Evolutionary conservation across 768 basidiomycete genomes (phyloP).

Genomic region (Termitomyces sp.): DNA sequence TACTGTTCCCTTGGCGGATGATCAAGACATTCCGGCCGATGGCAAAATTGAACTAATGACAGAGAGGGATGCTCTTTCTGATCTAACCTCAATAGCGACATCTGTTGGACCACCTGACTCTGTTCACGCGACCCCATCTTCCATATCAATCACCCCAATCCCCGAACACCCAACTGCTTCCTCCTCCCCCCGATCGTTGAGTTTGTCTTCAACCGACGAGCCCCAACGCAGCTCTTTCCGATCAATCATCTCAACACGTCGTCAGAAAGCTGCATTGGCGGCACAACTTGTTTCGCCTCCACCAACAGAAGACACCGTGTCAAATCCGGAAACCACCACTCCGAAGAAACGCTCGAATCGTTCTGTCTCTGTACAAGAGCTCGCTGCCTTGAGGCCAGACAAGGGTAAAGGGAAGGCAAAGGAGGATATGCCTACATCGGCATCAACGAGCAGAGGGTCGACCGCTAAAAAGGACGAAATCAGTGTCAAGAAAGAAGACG

Average conservation of each 20-base stretch:
- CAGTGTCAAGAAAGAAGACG: slow-evolving; percentile 37
- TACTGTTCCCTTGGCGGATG: slow-evolving; percentile 37
- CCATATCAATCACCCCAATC: slow-evolving; percentile 24
- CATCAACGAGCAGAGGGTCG: slow-evolving; percentile 15
- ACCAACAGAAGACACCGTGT: slow-evolving; percentile 37
- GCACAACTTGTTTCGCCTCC: slow-evolving; percentile 42
- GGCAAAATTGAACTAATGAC: slow-evolving; percentile 51
- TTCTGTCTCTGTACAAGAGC: slow-evolving; percentile 22
- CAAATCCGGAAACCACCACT: slow-evolving; percentile 22
- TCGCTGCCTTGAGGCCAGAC: slow-evolving; percentile 22
- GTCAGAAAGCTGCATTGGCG: slow-evolving; percentile 36
- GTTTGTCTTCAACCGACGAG: slow-evolving; percentile 30
- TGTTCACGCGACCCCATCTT: slow-evolving; percentile 21
- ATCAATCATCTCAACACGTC: slow-evolving; percentile 57
- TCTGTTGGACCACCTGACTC: slow-evolving; percentile 30
- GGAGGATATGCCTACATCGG: slow-evolving; percentile 22
- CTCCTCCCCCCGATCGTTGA: slow-evolving; percentile 36
- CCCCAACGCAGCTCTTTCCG: slow-evolving; percentile 36
- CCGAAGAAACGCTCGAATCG: slow-evolving; percentile 28
- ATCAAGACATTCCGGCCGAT: slow-evolving; percentile 38
- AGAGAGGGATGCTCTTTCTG: slow-evolving; percentile 42
- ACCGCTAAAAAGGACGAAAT: slow-evolving; percentile 16
- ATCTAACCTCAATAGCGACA: slow-evolving; percentile 36
- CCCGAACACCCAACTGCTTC: slow-evolving; percentile 21
- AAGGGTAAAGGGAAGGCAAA: slow-evolving; percentile 31